Evolutionary conservation across 306 rosid species (phyloP).

Genomic region (Prunus salicina): DNA sequence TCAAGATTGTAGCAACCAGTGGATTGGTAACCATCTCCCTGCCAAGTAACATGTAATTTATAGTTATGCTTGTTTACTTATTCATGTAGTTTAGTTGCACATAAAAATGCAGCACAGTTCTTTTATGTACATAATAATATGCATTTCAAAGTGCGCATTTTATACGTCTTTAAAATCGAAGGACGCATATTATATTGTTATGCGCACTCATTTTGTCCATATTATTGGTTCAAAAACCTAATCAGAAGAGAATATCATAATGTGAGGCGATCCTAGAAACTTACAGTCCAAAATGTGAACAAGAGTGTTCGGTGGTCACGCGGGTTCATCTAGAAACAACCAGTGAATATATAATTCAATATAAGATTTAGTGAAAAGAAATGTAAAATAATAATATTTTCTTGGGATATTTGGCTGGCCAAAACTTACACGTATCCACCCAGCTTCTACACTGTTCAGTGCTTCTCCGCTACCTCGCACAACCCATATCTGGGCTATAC

Average conservation of each 20-base stretch:
- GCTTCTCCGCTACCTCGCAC: not conserved
- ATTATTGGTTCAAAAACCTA: no score
- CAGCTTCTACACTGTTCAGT: constrained; percentile 14
- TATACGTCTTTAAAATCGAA: no score
- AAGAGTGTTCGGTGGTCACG: not conserved
- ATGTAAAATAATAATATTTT: not conserved
- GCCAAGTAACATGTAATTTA: not conserved
- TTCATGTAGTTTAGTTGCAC: no score
- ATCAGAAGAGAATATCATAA: no score
- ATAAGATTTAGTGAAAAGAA: not conserved
- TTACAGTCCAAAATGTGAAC: constrained; percentile 31
- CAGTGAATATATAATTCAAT: not conserved
- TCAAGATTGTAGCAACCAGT: constrained; percentile 22
- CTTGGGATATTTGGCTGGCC: not conserved
- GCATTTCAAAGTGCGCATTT: no score
- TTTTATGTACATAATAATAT: no score
- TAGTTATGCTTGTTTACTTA: no score
- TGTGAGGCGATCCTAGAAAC: not conserved
- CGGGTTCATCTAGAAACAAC: not conserved
- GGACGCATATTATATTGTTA: no score
- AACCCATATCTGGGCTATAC: constrained; percentile 25
- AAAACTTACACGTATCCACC: constrained; percentile 15
- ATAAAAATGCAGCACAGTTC: no score
- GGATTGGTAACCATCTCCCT: constrained; percentile 11
- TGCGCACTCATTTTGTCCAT: no score